Base-by-base conservation (phyloP, 257 asterid species). In the Fraxinus excelsior region DNA sequence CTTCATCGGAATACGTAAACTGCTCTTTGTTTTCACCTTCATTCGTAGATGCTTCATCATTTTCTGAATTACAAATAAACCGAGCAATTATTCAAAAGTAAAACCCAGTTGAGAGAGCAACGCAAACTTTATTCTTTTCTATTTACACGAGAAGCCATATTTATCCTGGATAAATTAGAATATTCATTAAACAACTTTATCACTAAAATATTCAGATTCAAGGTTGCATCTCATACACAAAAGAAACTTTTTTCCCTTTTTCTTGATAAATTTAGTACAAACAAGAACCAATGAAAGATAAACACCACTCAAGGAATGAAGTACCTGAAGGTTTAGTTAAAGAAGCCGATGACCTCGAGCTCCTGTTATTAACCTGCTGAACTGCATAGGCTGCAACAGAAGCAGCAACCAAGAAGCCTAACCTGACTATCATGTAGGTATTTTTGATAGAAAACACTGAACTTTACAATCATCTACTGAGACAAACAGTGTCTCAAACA, bases 331-430 rank as follows among this genome's bases (percentile, higher is more conserved):
- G 75, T 80, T 86, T 90, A 78, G 76, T 78, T 79, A 58, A 75
- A 75, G 79, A 56, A 23, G 80, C 82, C 21, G 80, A 44, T 13
- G 89, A 79, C 84, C 67, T 88, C 37, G 89, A 34, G 67, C 67
- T 21, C 66, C 84, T 86, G 81, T 85, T 82, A 77, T 73, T 89
- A 31, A 87, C 42, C 94, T 93, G 98, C 87, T 82, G 90, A 77
- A 86, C 88, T 34, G 95, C 90, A 88, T 86, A 89, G 34, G 94
- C 97, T 83, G 99, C 99, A 84, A 91, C 99, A 40, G 46, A 40
- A 40, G 46, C 46, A 87, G 99, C 99, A 81, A 88, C 94, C 73
- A 96, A 64, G 78, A 93, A 85, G 70, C 97, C 96, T 83, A 93
- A 84, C 90, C 97, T 88, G 79, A 81, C 93, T 82, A 96, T 91